Evolutionary conservation across 2,329 filamentous ascomycete genomes (phyloP).

Genomic region (Talaromyces albobiverticillius): DNA sequence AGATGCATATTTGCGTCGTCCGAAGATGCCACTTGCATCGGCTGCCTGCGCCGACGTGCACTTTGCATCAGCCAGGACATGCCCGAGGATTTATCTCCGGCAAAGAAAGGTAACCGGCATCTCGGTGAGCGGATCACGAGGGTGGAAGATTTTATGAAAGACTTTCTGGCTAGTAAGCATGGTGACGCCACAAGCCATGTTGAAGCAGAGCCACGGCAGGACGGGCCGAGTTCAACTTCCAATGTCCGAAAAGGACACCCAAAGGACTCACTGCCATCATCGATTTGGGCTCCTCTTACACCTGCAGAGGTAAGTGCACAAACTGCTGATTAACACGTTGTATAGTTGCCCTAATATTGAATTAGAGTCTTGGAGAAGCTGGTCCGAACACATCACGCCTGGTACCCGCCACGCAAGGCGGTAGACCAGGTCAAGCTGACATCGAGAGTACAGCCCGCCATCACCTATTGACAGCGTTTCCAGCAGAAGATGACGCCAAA

Average conservation of each 20-base stretch:
- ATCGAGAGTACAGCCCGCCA: neutral
- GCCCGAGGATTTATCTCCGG: conserved; percentile 19
- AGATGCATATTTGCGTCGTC: conserved; percentile 9
- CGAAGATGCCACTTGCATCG: conserved; percentile 18
- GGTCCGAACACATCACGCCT: neutral
- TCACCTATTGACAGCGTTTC: conserved; percentile 20
- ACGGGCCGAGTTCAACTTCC: no score
- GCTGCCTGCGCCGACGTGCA: conserved; percentile 22
- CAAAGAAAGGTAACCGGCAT: conserved; percentile 14
- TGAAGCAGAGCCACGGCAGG: neutral
- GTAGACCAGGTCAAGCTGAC: neutral
- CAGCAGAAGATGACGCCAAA: conserved; percentile 14
- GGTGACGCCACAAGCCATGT: neutral
- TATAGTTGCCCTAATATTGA: no score
- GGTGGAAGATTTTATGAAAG: conserved; percentile 17
- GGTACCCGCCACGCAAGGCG: neutral
- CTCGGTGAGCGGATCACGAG: conserved; percentile 17
- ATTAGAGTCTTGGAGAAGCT: neutral
- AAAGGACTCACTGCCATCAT: neutral
- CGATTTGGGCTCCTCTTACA: neutral
- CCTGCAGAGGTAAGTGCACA: neutral
- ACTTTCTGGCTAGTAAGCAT: conserved; percentile 12
- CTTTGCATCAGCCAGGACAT: conserved; percentile 24
- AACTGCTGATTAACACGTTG: neutral
- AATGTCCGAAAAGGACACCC: neutral